phyloP scores from a whole-genome alignment of 305 asterid genomes.

The Petunia hybrid region DNA sequence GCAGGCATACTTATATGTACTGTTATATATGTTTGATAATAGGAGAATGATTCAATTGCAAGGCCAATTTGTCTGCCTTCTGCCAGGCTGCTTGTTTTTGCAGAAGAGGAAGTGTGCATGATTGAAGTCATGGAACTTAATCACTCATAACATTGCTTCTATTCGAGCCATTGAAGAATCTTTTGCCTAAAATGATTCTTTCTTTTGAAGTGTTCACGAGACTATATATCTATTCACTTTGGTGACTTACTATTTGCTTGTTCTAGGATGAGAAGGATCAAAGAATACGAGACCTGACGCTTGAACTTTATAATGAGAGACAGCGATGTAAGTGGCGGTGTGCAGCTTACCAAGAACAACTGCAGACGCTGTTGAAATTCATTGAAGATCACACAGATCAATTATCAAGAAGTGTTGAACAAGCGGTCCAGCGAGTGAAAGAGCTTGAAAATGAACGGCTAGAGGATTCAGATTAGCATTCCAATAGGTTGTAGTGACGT shows the following conservation, averaged over 20 bases:
- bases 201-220: constrained; percentile 11
- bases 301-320: constrained; percentile 38
- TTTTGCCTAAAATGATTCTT: neutral
- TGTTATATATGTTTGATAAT: neutral
- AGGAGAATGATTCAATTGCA: neutral
- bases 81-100: neutral
- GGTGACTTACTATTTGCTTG: neutral
- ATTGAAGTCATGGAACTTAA: neutral
- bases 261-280: constrained; percentile 45
- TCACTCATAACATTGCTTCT: neutral
- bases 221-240: constrained; percentile 11
- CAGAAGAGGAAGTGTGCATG: neutral
- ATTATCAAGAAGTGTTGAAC: constrained; percentile 39
- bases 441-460: constrained; percentile 34
- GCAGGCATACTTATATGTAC: neutral
- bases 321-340: constrained; percentile 43
- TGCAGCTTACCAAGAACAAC: constrained; percentile 42
- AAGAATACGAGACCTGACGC: constrained; percentile 42
- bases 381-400: constrained; percentile 41
- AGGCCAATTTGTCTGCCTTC: neutral
- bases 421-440: constrained; percentile 37
- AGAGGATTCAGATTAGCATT: constrained; percentile 23
- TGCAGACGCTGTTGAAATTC: constrained; percentile 31
- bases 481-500: neutral
- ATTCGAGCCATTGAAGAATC: neutral